Percentiles rank a stretch among this genome's conserved stretches.
Evolutionary conservation across 129 eudicot genomes (phyloP).

Genomic region (Rutidosis leptorrhynchoides): DNA sequence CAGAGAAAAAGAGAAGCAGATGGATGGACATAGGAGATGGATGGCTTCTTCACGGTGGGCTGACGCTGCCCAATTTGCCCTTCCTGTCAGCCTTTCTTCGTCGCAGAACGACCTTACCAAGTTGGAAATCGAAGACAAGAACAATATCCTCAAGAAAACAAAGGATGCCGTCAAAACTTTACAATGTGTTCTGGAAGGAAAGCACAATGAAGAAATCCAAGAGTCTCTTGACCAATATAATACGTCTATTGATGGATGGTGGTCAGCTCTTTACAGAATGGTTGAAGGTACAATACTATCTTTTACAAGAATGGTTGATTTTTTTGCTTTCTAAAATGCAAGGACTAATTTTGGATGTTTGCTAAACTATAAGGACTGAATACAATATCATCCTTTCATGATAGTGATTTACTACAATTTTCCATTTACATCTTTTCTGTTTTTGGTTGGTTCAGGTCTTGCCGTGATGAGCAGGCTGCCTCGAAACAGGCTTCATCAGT

Average conservation of each 20-base stretch:
- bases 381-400: no score
- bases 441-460: slow-evolving; percentile 45
- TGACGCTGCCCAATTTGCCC: slow-evolving; percentile 82
- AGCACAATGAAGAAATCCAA: slow-evolving; percentile 57
- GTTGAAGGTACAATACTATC: slow-evolving; percentile 64
- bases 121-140: slow-evolving; percentile 43
- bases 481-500: slow-evolving; percentile 45
- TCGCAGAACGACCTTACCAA: slow-evolving; percentile 63
- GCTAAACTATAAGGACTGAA: no score
- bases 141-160: slow-evolving; percentile 58
- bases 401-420: no score
- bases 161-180: slow-evolving; percentile 78
- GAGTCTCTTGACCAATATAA: slow-evolving; percentile 54
- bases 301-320: neutral
- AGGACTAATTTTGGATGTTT: no score
- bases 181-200: slow-evolving; percentile 77
- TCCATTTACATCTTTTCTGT: no score
- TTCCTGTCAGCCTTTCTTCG: slow-evolving; percentile 56
- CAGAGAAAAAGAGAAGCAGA: slow-evolving; percentile 36
- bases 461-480: slow-evolving; percentile 66
- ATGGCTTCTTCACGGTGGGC: slow-evolving; percentile 78
- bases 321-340: no score
- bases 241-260: slow-evolving; percentile 74
- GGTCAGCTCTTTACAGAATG: slow-evolving; percentile 80
- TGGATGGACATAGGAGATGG: slow-evolving; percentile 61